These are phyloP conservation scores for Tetraselmis chui DNA, from an alignment of 139 green algal species.

Conservation along the genomic window DNA sequence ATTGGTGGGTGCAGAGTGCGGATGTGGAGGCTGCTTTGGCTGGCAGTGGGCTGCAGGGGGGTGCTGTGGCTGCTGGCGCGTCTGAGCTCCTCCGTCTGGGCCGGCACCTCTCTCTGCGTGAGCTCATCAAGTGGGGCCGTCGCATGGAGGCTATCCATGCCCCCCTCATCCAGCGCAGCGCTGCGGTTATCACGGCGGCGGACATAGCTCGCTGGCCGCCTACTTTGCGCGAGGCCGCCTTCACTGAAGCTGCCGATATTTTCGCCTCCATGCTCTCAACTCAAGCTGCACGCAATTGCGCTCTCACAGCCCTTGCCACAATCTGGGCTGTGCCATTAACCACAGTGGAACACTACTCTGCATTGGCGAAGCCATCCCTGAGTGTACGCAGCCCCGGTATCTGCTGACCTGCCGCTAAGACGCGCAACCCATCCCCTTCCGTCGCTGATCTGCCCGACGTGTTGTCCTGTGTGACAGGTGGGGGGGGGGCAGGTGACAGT, in stretches of 20 bases:
- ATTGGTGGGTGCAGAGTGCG: neutral
- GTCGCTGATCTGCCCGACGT: too few relatives aligned
- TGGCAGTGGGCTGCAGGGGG: neutral
- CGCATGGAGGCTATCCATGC: conserved; percentile 48
- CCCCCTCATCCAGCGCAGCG: conserved; percentile 14
- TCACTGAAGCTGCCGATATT: conserved; percentile 48
- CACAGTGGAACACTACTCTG: conserved; percentile 35
- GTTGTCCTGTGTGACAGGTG: neutral
- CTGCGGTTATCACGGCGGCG: neutral
- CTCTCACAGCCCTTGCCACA: conserved; percentile 31
- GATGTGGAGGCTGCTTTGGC: neutral
- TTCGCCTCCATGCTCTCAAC: conserved; percentile 37
- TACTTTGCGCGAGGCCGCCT: conserved; percentile 42
- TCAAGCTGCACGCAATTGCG: conserved; percentile 30
- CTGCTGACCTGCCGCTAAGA: too few relatives aligned
- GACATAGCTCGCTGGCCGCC: neutral
- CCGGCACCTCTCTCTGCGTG: conserved; percentile 62
- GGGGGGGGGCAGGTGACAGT: conserved; percentile 17
- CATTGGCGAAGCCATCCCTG: conserved; percentile 58
- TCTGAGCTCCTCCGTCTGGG: conserved; percentile 34
- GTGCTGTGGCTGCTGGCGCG: neutral
- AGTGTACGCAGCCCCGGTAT: conserved; percentile 9
- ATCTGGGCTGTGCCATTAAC: conserved; percentile 47
- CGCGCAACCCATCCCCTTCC: too few relatives aligned
- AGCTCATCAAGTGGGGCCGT: conserved; percentile 77